phyloP scores from a whole-genome alignment of 352 stramenopile genomes.

The Plasmopara muralis region DNA sequence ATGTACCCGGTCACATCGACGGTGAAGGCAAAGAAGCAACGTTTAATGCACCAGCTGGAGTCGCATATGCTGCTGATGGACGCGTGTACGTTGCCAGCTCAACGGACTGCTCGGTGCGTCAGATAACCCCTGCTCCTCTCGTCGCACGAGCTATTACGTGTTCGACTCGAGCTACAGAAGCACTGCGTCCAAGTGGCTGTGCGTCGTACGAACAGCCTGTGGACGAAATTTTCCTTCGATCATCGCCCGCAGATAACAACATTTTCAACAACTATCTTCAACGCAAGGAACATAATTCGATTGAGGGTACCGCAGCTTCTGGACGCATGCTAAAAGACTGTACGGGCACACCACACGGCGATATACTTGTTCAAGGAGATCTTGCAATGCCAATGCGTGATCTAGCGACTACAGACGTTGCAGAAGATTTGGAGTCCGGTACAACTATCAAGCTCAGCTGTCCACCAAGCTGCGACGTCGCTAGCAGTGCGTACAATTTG shows the following conservation, averaged over 20 bases:
- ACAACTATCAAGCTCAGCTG: constrained; percentile 84
- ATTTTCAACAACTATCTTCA: constrained; percentile 91
- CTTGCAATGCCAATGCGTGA: constrained; percentile 35
- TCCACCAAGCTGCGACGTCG: constrained; percentile 41
- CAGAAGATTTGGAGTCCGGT: constrained; percentile 86
- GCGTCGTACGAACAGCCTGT: constrained; percentile 91
- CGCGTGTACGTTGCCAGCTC: constrained; percentile 89
- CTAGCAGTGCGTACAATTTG: constrained; percentile 20
- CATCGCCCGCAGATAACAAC: constrained; percentile 78
- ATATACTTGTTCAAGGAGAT: constrained; percentile 71
- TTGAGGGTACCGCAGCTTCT: constrained; percentile 40
- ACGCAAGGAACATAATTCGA: constrained; percentile 31
- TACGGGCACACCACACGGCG: constrained; percentile 83
- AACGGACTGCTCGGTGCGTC: constrained; percentile 83
- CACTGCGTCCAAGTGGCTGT: constrained; percentile 90
- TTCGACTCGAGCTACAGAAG: constrained; percentile 65
- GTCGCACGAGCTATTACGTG: constrained; percentile 73
- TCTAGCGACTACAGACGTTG: constrained; percentile 21
- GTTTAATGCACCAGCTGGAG: constrained; percentile 83
- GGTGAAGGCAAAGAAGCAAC: constrained; percentile 82
- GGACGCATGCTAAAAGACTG: constrained; percentile 87
- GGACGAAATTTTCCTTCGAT: constrained; percentile 79
- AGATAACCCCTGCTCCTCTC: constrained; percentile 62
- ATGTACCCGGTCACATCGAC: constrained; percentile 63
- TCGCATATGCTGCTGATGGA: constrained; percentile 84